Conservation (phyloP, 2,329 filamentous ascomycete genomes). For the Cadophora sp. region DNA sequence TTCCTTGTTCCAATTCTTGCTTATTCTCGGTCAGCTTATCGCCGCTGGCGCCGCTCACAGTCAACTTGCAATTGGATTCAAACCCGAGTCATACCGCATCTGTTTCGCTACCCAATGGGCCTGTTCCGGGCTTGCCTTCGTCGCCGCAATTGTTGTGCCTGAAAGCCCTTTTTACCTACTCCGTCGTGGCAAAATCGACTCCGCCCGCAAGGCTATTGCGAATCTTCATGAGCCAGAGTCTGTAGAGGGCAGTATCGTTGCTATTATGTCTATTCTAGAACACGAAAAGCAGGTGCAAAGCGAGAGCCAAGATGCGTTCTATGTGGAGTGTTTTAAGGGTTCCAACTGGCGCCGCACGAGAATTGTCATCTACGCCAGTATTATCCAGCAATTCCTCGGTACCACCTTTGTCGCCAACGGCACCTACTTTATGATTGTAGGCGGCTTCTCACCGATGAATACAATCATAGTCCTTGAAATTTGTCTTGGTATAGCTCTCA, state of each 20-base stretch:
- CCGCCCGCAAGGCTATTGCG: neutral
- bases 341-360: conserved; percentile 1
- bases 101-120: conserved; percentile 10
- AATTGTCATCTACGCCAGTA: conserved; percentile 6
- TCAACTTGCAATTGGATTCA: too few species aligned
- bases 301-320: neutral
- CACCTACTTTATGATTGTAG: conserved; percentile 10
- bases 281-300: neutral
- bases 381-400: conserved; percentile 4
- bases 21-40: too few species aligned
- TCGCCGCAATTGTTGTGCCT: neutral
- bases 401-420: neutral
- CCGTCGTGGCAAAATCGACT: neutral
- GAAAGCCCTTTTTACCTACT: conserved; percentile 5
- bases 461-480: conserved; percentile 8
- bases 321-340: conserved; percentile 9
- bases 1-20: too few species aligned
- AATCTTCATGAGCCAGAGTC: neutral
- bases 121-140: conserved; percentile 5
- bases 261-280: neutral
- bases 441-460: conserved; percentile 3
- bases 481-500: neutral
- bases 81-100: too few species aligned
- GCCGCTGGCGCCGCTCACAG: neutral
- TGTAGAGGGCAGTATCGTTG: neutral